phyloP scores from a whole-genome alignment of 805 yeast species.

The Pichia manshurica region DNA sequence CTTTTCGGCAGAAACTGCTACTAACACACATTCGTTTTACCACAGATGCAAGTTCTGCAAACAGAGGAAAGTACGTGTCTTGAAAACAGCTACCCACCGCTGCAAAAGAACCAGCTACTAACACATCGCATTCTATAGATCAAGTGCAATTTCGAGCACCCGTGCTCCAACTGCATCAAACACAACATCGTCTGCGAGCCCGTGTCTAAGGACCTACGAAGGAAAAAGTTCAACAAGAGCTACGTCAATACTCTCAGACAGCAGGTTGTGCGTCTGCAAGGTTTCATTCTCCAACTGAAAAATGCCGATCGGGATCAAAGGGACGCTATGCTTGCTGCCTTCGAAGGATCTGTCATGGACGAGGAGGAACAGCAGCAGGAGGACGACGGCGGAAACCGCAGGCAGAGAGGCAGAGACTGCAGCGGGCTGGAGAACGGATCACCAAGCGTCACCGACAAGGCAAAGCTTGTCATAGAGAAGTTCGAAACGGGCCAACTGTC shows the following conservation, averaged over 20 bases:
- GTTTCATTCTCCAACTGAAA: neutral
- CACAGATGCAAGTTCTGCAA: constrained; percentile 7
- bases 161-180: constrained; percentile 10
- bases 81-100: too few relatives aligned
- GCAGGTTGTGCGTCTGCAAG: neutral
- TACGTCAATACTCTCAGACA: constrained; percentile 4
- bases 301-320: neutral
- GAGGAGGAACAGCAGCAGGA: neutral
- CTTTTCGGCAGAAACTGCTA: neutral
- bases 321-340: neutral
- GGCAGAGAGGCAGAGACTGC: neutral
- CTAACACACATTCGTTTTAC: neutral
- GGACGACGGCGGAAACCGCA: neutral
- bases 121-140: neutral
- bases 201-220: constrained; percentile 2
- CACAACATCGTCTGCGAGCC: constrained; percentile 4
- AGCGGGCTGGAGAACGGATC: too few relatives aligned
- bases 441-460: too few relatives aligned
- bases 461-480: neutral
- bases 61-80: constrained; percentile 6
- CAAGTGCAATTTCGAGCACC: constrained; percentile 5
- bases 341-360: neutral
- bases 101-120: neutral
- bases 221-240: constrained; percentile 2
- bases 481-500: constrained; percentile 1